phyloP scores from a whole-genome alignment of 192 early-diverging fungal species.

The Chytriomyces sp. region DNA sequence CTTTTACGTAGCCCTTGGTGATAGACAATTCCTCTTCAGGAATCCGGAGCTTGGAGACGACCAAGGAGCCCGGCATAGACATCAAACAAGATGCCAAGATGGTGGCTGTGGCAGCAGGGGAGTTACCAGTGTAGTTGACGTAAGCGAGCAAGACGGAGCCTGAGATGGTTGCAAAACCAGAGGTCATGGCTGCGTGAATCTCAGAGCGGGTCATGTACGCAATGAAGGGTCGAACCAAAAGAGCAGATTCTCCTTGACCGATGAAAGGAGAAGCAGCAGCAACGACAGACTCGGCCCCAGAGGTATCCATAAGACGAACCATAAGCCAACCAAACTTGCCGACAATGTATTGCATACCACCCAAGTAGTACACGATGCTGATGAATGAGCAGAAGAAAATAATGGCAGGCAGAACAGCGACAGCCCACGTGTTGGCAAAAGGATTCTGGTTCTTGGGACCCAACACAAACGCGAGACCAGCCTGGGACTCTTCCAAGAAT shows the following conservation, averaged over 20 bases:
- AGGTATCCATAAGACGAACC: conserved; percentile 69
- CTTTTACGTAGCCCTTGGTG: conserved; percentile 67
- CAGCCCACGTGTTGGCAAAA: conserved; percentile 55
- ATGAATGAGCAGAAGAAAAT: conserved; percentile 89
- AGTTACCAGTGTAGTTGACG: conserved; percentile 61
- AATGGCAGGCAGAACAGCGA: conserved; percentile 78
- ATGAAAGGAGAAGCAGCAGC: conserved; percentile 87
- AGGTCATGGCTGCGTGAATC: conserved; percentile 83
- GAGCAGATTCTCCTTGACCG: conserved; percentile 79
- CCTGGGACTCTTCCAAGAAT: conserved; percentile 68
- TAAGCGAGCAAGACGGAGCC: conserved; percentile 75
- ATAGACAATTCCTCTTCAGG: conserved; percentile 83
- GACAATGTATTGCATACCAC: conserved; percentile 81
- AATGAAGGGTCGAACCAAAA: conserved; percentile 80
- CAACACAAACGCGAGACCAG: conserved; percentile 72
- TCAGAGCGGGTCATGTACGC: conserved; percentile 83
- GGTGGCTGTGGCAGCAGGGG: conserved; percentile 47
- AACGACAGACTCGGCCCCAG: conserved; percentile 81
- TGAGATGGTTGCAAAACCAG: conserved; percentile 89
- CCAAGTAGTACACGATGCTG: conserved; percentile 80
- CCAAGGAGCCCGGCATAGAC: conserved; percentile 84
- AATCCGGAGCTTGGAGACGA: conserved; percentile 82
- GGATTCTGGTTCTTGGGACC: conserved; percentile 50
- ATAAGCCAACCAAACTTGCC: conserved; percentile 64
- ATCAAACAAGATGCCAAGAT: conserved; percentile 87